Conservation (phyloP, 495 filamentous ascomycete species). For the Clohesyomyces aquaticus region DNA sequence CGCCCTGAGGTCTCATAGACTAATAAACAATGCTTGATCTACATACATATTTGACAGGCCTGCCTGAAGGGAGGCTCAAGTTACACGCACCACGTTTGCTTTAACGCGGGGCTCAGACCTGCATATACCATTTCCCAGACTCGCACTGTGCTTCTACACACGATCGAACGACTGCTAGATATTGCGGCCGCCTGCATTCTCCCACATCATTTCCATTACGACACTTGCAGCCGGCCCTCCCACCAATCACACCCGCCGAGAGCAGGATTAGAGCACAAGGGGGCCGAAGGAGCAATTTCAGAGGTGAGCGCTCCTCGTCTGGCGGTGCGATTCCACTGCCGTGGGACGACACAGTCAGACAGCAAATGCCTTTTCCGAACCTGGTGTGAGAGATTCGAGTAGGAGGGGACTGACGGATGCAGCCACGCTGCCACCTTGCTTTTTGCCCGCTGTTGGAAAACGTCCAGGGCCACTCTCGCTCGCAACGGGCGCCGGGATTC, state of each 20-base stretch:
- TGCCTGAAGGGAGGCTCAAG: constrained; percentile 15
- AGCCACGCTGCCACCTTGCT: constrained; percentile 22
- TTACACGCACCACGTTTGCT: constrained; percentile 31
- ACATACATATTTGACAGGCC: constrained; percentile 29
- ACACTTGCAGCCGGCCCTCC: neutral
- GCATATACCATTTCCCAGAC: neutral
- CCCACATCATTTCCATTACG: constrained; percentile 21
- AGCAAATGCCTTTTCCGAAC: constrained; percentile 20
- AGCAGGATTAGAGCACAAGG: constrained; percentile 14
- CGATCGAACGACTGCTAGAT: neutral
- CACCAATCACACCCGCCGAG: too few species aligned
- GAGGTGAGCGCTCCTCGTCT: constrained; percentile 17
- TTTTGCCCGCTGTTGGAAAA: neutral
- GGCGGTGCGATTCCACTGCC: constrained; percentile 8
- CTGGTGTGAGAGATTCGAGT: neutral
- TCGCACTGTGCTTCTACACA: too few species aligned
- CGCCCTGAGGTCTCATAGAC: constrained; percentile 24
- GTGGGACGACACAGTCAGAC: constrained; percentile 27
- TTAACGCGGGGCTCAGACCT: constrained; percentile 18
- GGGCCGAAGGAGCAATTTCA: constrained; percentile 24
- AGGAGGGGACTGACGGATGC: constrained; percentile 19
- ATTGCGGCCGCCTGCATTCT: constrained; percentile 8
- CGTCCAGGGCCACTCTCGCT: constrained; percentile 1
- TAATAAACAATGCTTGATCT: constrained; percentile 28
- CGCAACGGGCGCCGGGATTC: constrained; percentile 14